Base-by-base conservation (phyloP, 2,329 filamentous ascomycete genomes). In the Talaromyces sp. region DNA sequence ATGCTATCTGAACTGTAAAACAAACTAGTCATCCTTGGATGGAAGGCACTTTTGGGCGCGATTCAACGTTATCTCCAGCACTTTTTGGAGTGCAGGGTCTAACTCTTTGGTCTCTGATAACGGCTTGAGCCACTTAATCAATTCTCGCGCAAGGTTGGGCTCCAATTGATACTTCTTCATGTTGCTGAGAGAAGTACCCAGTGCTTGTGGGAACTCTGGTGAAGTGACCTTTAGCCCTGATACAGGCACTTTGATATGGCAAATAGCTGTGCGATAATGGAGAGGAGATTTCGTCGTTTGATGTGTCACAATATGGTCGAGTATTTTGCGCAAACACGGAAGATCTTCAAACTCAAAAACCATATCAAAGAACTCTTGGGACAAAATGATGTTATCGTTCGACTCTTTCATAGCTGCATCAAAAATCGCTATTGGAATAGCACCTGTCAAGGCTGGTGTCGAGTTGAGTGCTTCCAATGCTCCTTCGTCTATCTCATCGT, bases 391-490 rank as follows among this genome's bases (percentile, higher is more conserved):
- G 60, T 82, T 83, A 70, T 87, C 85, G 63, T 89, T 85, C 54
- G 88, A 83, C 66, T 96, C 87, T 71, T 88, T 90, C 76, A 86
- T 85, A 5, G 91, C 87, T 21, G 90, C 85, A 67, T 96, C 91
- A 68, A 96, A 97, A 50, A 99, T 89, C 39, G 93, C 91, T 57
- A 91, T 83, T 1, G 94, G 92, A 64, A 99, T 96, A 15, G 91
- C 94, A n/a, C 94, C 94, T 60, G 89, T 89, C 62, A 97, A 80
- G 9, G 91, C 91, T 3, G 93, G 91, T 50, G 91, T 93, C 58
- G 80, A 78, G 37, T 82, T 81, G 15, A 89, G 75, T 61, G 84
- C 85, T 67, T 88, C 80, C 62, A 96, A 77, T 56, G 80, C 79
- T 64, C 77, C 73, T 62, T 78, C 63, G 66, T 84, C 76, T 56